These are phyloP conservation scores for Oropetium thomaeum DNA, from an alignment of 176 grass and related monocot species.

Conservation along the genomic window DNA sequence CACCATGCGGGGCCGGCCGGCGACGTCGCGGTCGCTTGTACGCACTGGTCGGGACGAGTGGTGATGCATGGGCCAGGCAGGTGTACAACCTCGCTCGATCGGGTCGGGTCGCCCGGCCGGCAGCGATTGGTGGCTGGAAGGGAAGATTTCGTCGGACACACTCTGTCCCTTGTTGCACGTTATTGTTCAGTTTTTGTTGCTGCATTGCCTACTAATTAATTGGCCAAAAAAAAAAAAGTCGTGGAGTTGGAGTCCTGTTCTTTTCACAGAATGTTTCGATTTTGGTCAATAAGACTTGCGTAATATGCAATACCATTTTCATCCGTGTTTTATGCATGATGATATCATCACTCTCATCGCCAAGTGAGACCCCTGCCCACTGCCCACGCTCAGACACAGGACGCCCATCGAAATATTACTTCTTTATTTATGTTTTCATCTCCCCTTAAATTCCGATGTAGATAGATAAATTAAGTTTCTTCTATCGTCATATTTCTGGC, in stretches of 20 bases:
- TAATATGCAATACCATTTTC: background rate
- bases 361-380: background rate
- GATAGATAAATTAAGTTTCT: no score
- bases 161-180: no score
- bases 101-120: background rate
- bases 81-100: background rate
- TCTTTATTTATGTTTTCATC: no score
- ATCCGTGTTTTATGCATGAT: background rate
- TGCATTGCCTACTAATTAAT: background rate
- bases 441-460: no score
- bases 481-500: no score
- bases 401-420: no score
- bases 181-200: background rate
- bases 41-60: background rate
- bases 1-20: background rate
- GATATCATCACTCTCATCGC: background rate
- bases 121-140: slow-evolving; percentile 1
- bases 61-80: slow-evolving; percentile 30
- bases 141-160: background rate
- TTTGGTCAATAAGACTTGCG: background rate
- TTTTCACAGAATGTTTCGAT: background rate
- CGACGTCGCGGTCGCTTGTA: background rate
- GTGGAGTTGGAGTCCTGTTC: background rate
- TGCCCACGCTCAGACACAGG: background rate
- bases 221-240: background rate